Evolutionary conservation across 805 yeast species (phyloP).

Genomic region (Candida coquimbonensis): DNA sequence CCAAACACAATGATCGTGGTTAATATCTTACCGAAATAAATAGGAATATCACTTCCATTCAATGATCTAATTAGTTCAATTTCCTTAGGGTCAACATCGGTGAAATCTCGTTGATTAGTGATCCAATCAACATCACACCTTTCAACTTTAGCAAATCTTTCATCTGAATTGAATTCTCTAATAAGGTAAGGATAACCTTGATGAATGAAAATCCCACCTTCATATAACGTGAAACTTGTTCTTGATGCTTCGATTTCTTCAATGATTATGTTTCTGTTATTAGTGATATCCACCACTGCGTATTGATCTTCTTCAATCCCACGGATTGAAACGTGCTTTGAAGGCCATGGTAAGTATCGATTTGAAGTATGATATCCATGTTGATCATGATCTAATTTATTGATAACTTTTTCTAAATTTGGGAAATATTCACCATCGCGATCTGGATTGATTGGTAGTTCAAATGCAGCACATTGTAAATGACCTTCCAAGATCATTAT

Average conservation of each 20-base stretch:
- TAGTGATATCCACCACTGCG: constrained; percentile 88
- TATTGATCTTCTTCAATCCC: constrained; percentile 76
- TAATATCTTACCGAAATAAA: constrained; percentile 67
- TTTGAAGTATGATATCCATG: constrained; percentile 49
- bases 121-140: constrained; percentile 92
- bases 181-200: constrained; percentile 90
- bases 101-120: constrained; percentile 85
- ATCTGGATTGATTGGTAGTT: constrained; percentile 50
- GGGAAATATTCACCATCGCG: constrained; percentile 55
- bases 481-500: constrained; percentile 68
- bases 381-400: constrained; percentile 31
- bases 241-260: constrained; percentile 88
- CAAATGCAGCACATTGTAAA: constrained; percentile 92
- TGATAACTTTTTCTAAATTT: constrained; percentile 20
- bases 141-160: constrained; percentile 75
- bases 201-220: constrained; percentile 89
- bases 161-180: constrained; percentile 73
- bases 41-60: constrained; percentile 45
- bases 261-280: constrained; percentile 65
- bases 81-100: constrained; percentile 84
- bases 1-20: constrained; percentile 84
- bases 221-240: constrained; percentile 82
- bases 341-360: constrained; percentile 74
- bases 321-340: constrained; percentile 67
- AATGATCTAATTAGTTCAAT: constrained; percentile 59